phyloP scores from a whole-genome alignment of 305 asterid species.

The Solanum aculeatissimum region DNA sequence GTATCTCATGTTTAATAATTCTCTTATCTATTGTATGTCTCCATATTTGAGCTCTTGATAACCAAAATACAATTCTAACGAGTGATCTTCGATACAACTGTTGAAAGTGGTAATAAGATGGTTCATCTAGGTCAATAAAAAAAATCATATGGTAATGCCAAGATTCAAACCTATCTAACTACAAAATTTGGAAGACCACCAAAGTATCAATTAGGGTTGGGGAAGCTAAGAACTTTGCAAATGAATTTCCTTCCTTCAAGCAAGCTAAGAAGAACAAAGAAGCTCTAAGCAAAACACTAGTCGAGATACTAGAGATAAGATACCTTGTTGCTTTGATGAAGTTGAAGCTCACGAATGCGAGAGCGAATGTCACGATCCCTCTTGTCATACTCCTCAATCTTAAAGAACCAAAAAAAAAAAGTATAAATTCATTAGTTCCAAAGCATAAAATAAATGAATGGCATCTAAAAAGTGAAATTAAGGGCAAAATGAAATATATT shows the following conservation, averaged over 20 bases:
- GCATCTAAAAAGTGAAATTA: neutral
- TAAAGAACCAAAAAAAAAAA: neutral
- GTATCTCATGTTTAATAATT: neutral
- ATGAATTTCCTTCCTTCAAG: neutral
- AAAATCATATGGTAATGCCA: neutral
- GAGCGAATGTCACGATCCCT: conserved; percentile 23
- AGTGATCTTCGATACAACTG: neutral
- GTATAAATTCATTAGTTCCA: neutral
- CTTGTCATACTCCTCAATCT: conserved; percentile 51
- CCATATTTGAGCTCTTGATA: neutral
- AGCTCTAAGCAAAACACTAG: neutral
- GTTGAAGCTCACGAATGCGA: conserved; percentile 48
- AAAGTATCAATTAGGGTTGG: neutral
- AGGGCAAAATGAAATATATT: neutral
- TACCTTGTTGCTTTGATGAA: conserved; percentile 67
- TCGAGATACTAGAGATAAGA: neutral
- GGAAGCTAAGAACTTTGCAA: neutral
- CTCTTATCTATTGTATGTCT: neutral
- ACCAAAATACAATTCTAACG: neutral
- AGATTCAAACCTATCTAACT: neutral
- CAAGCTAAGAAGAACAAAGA: neutral
- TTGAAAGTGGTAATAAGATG: neutral
- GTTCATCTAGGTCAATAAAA: neutral
- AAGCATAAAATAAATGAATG: neutral
- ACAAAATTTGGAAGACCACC: neutral